phyloP scores from a whole-genome alignment of 73 alveolate genomes.

The Paramecium sonneborni region DNA sequence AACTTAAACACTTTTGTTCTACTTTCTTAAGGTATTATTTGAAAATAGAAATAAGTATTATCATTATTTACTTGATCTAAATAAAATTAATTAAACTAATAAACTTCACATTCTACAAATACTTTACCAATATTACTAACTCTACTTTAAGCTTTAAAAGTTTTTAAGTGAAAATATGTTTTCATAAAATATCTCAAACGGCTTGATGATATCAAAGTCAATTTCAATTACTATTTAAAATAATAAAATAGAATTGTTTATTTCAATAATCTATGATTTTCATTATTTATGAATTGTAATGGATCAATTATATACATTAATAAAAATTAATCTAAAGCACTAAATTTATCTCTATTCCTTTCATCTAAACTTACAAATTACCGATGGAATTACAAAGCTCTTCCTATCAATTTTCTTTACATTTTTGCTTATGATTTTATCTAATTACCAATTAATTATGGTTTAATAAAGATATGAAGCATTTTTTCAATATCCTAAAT shows the following conservation, averaged over 20 bases:
- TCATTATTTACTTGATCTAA: neutral
- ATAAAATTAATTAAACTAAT: constrained; percentile 24
- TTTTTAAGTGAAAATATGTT: neutral
- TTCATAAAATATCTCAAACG: constrained; percentile 32
- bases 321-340: constrained; percentile 1
- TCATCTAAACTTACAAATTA: neutral
- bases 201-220: constrained; percentile 44
- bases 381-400: neutral
- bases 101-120: constrained; percentile 30
- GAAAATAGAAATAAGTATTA: constrained; percentile 1
- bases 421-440: neutral
- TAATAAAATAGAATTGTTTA: constrained; percentile 41
- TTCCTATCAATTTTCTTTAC: neutral
- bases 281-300: neutral
- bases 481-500: neutral
- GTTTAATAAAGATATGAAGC: neutral
- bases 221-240: constrained; percentile 19
- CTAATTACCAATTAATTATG: neutral
- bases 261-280: neutral
- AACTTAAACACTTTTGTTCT: constrained; percentile 29
- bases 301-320: constrained; percentile 23
- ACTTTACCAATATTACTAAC: constrained; percentile 49
- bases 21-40: constrained; percentile 24
- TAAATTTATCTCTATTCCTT: constrained; percentile 16
- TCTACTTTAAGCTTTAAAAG: constrained; percentile 23